A percentile compares a stretch with the other conserved stretches of the same genome.
These are phyloP conservation scores for Isoetes taiwanensis DNA, from an alignment of 75 land plant genomes.

Conservation along the genomic window DNA sequence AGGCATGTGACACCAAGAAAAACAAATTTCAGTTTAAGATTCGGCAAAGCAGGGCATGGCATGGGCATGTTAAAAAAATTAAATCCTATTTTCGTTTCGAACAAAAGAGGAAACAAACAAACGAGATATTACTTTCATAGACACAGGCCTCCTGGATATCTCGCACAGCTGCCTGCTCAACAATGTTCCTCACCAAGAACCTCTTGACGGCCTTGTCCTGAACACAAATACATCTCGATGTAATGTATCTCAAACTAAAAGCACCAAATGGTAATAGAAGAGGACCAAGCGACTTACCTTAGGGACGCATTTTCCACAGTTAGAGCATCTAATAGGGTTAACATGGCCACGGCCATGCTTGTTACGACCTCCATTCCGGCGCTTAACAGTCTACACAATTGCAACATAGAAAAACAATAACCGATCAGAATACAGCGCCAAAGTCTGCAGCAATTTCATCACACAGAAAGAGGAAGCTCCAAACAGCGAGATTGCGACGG, in stretches of 20 bases:
- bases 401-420: no score
- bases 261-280: neutral
- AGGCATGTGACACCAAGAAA: no score
- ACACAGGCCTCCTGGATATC: slow-evolving; percentile 74
- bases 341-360: slow-evolving; percentile 81
- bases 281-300: neutral
- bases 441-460: no score
- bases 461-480: no score
- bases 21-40: no score
- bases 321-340: slow-evolving; percentile 65
- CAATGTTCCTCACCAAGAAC: slow-evolving; percentile 61
- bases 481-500: no score
- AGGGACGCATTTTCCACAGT: slow-evolving; percentile 59
- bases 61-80: no score
- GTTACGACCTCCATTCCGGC: slow-evolving; percentile 68
- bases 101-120: no score
- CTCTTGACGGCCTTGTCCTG: slow-evolving; percentile 75
- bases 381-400: slow-evolving; percentile 77
- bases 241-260: neutral
- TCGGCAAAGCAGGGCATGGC: no score
- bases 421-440: no score
- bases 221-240: neutral
- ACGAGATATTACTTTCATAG: slow-evolving; percentile 53
- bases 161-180: slow-evolving; percentile 71
- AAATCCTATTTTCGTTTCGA: no score